These are phyloP conservation scores for Leishmania aethiopica DNA, from an alignment of 208 protist species.

Conservation along the genomic window DNA sequence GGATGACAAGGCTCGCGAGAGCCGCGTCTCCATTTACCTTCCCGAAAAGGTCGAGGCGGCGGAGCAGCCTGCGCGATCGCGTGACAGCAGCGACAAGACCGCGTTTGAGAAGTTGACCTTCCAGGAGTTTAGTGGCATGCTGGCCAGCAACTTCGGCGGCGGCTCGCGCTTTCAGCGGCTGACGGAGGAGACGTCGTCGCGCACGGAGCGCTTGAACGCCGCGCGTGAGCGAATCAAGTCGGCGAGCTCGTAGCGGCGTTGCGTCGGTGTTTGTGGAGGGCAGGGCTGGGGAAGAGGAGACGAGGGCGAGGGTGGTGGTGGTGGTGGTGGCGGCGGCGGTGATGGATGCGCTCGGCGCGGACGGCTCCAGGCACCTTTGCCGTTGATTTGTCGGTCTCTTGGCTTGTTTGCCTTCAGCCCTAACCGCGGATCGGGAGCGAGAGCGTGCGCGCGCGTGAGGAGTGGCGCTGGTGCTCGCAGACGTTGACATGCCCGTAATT, in stretches of 20 bases:
- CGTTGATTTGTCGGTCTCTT: background rate
- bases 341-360: background rate
- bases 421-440: background rate
- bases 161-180: conserved; percentile 84
- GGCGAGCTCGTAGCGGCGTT: background rate
- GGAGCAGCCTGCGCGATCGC: conserved; percentile 7
- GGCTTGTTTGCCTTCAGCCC: background rate
- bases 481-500: background rate
- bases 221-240: conserved; percentile 42
- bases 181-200: conserved; percentile 59
- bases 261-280: background rate
- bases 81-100: conserved; percentile 1
- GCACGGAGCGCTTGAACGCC: conserved; percentile 39
- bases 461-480: background rate
- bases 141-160: conserved; percentile 77
- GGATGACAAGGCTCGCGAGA: conserved; percentile 33
- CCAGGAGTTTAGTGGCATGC: conserved; percentile 57
- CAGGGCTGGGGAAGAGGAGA: background rate
- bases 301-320: background rate
- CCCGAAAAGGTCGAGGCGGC: conserved; percentile 51
- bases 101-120: conserved; percentile 64
- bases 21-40: conserved; percentile 63
- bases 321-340: background rate
- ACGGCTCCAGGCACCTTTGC: background rate
- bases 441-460: background rate